Evolutionary conservation across 306 rosid species (phyloP), one percentile per base, ranked within the genome.

Genomic region (Dalbergia cultrata): DNA sequence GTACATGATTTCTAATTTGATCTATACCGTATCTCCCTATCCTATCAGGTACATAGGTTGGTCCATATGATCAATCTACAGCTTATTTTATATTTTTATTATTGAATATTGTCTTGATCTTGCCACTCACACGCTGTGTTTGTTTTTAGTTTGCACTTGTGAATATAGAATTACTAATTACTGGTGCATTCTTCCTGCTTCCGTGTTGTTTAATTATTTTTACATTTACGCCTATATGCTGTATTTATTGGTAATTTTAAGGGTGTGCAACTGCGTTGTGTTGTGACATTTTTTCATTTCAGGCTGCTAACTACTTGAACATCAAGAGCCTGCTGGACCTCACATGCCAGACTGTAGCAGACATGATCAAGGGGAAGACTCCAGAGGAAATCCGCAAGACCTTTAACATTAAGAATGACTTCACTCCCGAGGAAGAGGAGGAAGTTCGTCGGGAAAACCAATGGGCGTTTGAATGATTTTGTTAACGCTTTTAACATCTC

Each of bases 221-320:
- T 3, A 7, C 65, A 53, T 21, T 3, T 45, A 16, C 64, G 60
- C 52, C 6, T 8, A 1, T 16, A 5, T 11, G 7, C 14, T 10
- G 6, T 59, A 22, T 12, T 37, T 21, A 53, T 16, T 6, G 0
- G 4, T 45, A 3, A 16, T 16, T 45, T 33, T 47, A 2, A 56
- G 14, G 18, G 8, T 74, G 34, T 10, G 12, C 3, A 54, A 18
- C 52, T 78, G 11, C 60, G 7, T 53, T n/a, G 47, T 76, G 58
- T 17, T 45, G 17, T 68, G 68, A 6, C 21, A 14, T 54, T 37
- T 78, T 37, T 47, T 53, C 34, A 7, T 61, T 83, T 9, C 84
- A 94, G 96, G 97, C 98, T 66, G 98, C 96, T 0, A 92, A 94
- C 83, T 92, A 88, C 85, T 78, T 94, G 92, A 87, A 90, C 82